Conservation (phyloP, 1,284 basidiomycete genomes). For the Gomphus bonarii region DNA sequence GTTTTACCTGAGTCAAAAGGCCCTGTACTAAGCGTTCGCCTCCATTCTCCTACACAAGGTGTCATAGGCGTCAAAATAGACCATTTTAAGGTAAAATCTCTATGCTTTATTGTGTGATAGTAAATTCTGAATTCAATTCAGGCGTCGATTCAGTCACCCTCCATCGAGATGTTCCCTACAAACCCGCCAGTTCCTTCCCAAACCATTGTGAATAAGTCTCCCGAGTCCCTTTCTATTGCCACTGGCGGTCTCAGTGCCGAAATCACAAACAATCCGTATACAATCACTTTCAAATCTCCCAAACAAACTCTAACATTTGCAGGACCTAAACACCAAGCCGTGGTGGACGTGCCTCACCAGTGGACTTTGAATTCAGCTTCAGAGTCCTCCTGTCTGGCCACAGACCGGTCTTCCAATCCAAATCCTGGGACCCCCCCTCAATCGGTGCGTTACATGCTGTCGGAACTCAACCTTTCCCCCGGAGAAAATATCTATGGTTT, state of each 20-base stretch:
- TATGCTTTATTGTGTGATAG: background rate
- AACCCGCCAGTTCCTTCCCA: slow-evolving; percentile 33
- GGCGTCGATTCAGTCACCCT: slow-evolving; percentile 28
- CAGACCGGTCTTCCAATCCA: slow-evolving; percentile 49
- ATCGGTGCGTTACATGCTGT: slow-evolving; percentile 47
- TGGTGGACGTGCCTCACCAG: slow-evolving; percentile 54
- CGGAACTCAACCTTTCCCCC: slow-evolving; percentile 58
- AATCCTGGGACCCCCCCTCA: slow-evolving; percentile 33
- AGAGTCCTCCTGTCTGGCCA: slow-evolving; percentile 48
- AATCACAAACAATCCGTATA: slow-evolving; percentile 49
- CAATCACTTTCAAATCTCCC: slow-evolving; percentile 47
- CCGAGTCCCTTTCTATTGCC: slow-evolving; percentile 28
- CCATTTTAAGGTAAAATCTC: slow-evolving; percentile 35
- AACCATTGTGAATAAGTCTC: slow-evolving; percentile 28
- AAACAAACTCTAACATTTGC: slow-evolving; percentile 41
- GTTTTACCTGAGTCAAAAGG: slow-evolving; percentile 19
- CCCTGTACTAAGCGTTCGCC: slow-evolving; percentile 46
- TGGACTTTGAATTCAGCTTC: slow-evolving; percentile 52
- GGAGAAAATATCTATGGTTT: slow-evolving; percentile 66
- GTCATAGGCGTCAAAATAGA: slow-evolving; percentile 56
- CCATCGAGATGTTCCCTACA: slow-evolving; percentile 59
- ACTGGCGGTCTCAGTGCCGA: slow-evolving; percentile 38
- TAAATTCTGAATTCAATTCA: background rate
- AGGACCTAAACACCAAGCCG: slow-evolving; percentile 49
- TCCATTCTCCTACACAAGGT: slow-evolving; percentile 57